Evolutionary conservation across 148 eudicot genomes (phyloP), one percentile per base, ranked within the genome.

Genomic region (Amaranthus palmeri): DNA sequence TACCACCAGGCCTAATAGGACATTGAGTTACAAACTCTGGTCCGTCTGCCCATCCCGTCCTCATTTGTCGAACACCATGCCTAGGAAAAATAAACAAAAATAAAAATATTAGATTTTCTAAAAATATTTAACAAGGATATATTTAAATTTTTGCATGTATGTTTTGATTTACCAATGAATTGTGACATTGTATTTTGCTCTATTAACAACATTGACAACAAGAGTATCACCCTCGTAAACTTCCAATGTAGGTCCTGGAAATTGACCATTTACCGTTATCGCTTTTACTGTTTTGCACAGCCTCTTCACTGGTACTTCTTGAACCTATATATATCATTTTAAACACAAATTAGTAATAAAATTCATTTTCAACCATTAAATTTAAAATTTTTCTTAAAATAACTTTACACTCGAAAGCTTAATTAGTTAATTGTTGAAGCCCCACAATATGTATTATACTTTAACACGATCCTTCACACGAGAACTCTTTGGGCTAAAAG

Each of bases 21-120:
- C 98, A 95, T n/a, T 95, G 98, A 5, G 98, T 95, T 47, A 95
- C 80, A 10, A 86, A 95, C 62, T 91, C 98, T 0, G 98, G 98
- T 13, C 98, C 98, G n/a, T 95, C 98, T 2, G 98, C 97, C 98
- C 98, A 95, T 6, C 87, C 97, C 0, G 96, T 91, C 61, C 97
- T 86, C 78, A 95, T 86, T 56, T 95, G 97, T 67, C 98, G 74
- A 18, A 95, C 79, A 0, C 98, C 97, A 61, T 95, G 98, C 98
- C 98, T 95, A 51, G 0, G 10, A 10, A 1, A 25, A 25, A 25
- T 25, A 25, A 25, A 25, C 36, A 25, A 25, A 25, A 25, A 25
- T 25, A 25, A 25, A 25, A 25, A 25, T 25, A 25, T 25, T 1
- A 25, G 36, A 25, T 25, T 25, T 25, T 25, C 36, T 25, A 25